phyloP scores from a whole-genome alignment of 2,329 filamentous ascomycete species.

The Arthrobotrys entomopaga region DNA sequence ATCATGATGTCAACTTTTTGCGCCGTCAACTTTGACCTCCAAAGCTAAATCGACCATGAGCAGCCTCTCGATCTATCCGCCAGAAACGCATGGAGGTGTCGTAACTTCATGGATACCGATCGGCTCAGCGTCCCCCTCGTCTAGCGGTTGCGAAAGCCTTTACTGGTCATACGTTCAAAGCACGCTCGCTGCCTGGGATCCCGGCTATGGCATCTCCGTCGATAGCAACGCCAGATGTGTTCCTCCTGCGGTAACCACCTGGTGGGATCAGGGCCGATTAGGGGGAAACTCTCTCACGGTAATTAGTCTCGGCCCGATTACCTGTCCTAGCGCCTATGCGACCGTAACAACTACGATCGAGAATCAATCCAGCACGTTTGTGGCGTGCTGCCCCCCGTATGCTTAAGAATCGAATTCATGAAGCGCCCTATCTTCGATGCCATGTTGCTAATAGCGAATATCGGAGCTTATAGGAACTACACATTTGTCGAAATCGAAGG shows the following conservation, averaged over 20 bases:
- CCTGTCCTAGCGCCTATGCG: constrained; percentile 1
- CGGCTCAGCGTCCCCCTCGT: not conserved
- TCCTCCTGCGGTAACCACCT: not conserved
- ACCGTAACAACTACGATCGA: not conserved
- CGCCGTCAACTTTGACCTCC: not conserved
- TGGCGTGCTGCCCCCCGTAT: constrained; percentile 11
- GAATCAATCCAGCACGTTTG: constrained; percentile 1
- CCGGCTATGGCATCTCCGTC: constrained; percentile 6
- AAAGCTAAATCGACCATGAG: constrained; percentile 4
- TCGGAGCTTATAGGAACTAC: not conserved
- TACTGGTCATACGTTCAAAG: not conserved
- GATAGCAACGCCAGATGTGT: constrained; percentile 5
- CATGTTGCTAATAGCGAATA: not conserved
- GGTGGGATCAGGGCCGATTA: constrained; percentile 8
- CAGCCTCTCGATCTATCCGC: not conserved
- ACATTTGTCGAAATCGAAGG: constrained; percentile 5
- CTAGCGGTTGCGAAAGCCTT: not conserved
- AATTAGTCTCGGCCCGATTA: not conserved
- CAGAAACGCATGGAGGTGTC: constrained; percentile 2
- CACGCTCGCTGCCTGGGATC: constrained; percentile 2
- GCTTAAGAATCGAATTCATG: not conserved
- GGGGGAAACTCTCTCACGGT: not conserved
- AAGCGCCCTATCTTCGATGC: too few species aligned
- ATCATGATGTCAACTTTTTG: too few species aligned
- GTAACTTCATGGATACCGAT: constrained; percentile 1